Percentiles rank a stretch among this genome's conserved stretches.
phyloP scores from a whole-genome alignment of 2,329 filamentous ascomycete genomes.

The Fusarium sacchari region DNA sequence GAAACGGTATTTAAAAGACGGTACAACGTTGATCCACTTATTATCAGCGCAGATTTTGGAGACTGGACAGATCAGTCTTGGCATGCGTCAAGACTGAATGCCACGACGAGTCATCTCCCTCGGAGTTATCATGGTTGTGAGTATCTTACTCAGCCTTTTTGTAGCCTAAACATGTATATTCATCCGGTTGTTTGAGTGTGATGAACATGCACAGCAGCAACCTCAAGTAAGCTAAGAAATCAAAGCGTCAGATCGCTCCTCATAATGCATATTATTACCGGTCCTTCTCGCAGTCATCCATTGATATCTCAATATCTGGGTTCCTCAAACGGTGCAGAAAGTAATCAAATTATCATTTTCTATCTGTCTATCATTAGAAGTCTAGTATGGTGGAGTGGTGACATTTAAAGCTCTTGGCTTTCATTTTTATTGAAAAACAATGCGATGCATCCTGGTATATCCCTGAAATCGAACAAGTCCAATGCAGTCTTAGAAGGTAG shows the following conservation, averaged over 20 bases:
- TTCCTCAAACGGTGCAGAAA: neutral
- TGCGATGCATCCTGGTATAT: neutral
- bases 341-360: neutral
- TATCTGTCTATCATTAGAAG: neutral
- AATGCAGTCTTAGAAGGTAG: constrained; percentile 1
- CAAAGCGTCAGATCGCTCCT: too few relatives aligned
- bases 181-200: too few relatives aligned
- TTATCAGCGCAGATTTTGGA: neutral
- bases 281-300: too few relatives aligned
- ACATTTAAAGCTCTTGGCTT: neutral
- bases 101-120: neutral
- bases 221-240: too few relatives aligned
- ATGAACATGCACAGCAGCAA: too few relatives aligned
- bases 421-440: neutral
- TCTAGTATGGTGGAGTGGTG: neutral
- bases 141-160: neutral
- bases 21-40: neutral
- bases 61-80: neutral
- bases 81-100: neutral
- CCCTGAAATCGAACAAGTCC: neutral
- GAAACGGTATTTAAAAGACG: neutral
- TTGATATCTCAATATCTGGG: too few relatives aligned
- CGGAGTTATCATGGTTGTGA: neutral
- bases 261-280: too few relatives aligned
- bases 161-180: too few relatives aligned